Base-by-base conservation (phyloP, 768 basidiomycete genomes). In the Mycena belliarum region DNA sequence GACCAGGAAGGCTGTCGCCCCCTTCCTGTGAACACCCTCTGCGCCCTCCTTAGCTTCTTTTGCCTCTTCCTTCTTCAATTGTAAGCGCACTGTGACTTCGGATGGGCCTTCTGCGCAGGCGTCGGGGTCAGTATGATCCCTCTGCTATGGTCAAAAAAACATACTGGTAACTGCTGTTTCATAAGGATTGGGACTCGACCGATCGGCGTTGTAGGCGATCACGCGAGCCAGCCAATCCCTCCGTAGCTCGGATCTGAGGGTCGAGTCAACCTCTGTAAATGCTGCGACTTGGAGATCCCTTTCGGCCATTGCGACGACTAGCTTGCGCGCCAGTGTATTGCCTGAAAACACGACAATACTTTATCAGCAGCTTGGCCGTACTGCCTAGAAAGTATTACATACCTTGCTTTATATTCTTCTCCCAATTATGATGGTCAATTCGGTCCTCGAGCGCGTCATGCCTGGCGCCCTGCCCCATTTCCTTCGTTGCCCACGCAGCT, bases 381-480 rank as follows among this genome's bases (percentile, higher is more conserved):
- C 33, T 10, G 16, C 12, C 12, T 35, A 35, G 3, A 35, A 35
- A 38, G 8, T n/a, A n/a, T 4, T 8, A 37, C 38, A 14, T 41
- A 59, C 57, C 51, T 32, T 48, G 44, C 1, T 26, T 26, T 8
- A 63, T 35, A 33, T 62, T 60, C 49, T 65, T 65, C 33, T 52
- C 49, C 26, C 43, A 62, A n/a, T 55, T 60, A 14, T 40, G 65
- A 15, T 65, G 52, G 35, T 74, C 71, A 15, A 51, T 25, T 20
- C 52, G 49, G 26, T 66, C 59, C 46, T 76, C 70, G 2, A 77
- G 25, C 0, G 67, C 65, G n/a, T 73, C 70, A 6, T 65, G 52
- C 0, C 67, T 57, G 1, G 59, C 47, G 0, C 70, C 69, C 0
- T 64, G 61, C 0, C 68, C 66, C 72, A 73, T 75, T 24, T 76